Evolutionary conservation across 345 rosid species (phyloP), one percentile per base, ranked within the genome.

Genomic region (Turnera subulata): DNA sequence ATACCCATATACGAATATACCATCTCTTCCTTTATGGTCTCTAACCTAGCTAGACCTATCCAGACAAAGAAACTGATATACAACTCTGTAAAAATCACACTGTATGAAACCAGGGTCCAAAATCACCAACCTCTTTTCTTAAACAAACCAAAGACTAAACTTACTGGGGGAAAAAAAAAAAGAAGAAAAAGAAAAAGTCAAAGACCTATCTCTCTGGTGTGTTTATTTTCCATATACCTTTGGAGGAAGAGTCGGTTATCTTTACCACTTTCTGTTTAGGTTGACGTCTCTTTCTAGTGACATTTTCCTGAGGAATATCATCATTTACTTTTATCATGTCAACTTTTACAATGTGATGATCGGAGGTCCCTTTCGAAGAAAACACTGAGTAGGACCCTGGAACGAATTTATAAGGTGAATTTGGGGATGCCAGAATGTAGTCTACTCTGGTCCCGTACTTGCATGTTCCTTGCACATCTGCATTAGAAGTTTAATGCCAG

Each of bases 401-500:
- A 59, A 86, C 82, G 39, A 89, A 92, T 55, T 68, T 73, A 80
- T 79, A 92, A 0, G 85, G 84, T 1, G 93, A 84, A 62, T 82
- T 71, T 5, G 91, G 78, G 6, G 98, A 89, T 14, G 93, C 83
- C 50, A 92, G 39, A 66, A 89, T 68, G 80, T 92, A 89, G 67
- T 92, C 96, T 26, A 92, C 85, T 40, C 98, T 73, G 32, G 98
- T 92, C 20, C 98, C 96, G 52, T 92, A 92, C 77, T 84, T 92
- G 80, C 98, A 92, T 0, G 98, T 92, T 56, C 98, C 98, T 58
- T 92, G 98, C 45, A 92, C 96, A 51, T 88, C 98, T 91, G 73
- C 69, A 55, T 32, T n/a, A 32, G 16, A 44, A 43, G 14, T 16
- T 4, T 42, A 2, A 42, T 13, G 5, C 45, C 5, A 11, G 15